Percentiles rank a stretch among this genome's conserved stretches.
These are phyloP conservation scores for Blakeslea trispora DNA, from an alignment of 371 early-diverging fungal species.

Conservation along the genomic window DNA sequence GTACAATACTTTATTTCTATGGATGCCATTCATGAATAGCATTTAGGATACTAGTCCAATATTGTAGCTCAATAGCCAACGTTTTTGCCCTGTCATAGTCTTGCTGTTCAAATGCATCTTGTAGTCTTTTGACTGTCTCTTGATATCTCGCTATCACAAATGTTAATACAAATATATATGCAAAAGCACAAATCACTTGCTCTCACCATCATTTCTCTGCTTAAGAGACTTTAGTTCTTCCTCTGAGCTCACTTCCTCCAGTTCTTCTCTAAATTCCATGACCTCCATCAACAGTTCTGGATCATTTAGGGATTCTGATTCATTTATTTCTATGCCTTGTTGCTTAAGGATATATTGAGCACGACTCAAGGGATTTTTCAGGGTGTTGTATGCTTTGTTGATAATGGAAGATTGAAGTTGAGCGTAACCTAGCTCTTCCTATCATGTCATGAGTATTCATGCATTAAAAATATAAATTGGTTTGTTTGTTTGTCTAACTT, in stretches of 20 bases:
- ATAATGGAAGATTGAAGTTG: conserved; percentile 80
- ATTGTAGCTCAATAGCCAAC: conserved; percentile 65
- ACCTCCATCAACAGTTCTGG: conserved; percentile 81
- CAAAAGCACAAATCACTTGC: not conserved
- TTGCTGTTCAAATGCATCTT: conserved; percentile 51
- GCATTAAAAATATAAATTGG: conserved; percentile 1
- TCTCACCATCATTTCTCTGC: conserved; percentile 30
- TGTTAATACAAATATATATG: not conserved
- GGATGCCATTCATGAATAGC: conserved; percentile 56
- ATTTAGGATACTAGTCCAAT: conserved; percentile 66
- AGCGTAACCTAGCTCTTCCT: conserved; percentile 75
- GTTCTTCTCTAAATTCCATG: conserved; percentile 75
- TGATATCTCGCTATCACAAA: conserved; percentile 33
- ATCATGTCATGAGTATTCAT: conserved; percentile 2
- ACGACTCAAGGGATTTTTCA: conserved; percentile 77
- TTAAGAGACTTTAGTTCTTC: conserved; percentile 17
- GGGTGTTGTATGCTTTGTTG: conserved; percentile 85
- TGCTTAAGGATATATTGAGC: conserved; percentile 80
- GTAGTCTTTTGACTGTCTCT: conserved; percentile 42
- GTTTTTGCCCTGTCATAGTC: conserved; percentile 60
- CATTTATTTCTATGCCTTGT: conserved; percentile 59
- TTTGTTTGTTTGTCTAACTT: too few species aligned
- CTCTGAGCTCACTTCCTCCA: conserved; percentile 62
- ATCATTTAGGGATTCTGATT: conserved; percentile 69
- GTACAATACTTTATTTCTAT: conserved; percentile 10